Evolutionary conservation across 2,329 filamentous ascomycete genomes (phyloP).

Genomic region (Hymenoscyphus repandus): DNA sequence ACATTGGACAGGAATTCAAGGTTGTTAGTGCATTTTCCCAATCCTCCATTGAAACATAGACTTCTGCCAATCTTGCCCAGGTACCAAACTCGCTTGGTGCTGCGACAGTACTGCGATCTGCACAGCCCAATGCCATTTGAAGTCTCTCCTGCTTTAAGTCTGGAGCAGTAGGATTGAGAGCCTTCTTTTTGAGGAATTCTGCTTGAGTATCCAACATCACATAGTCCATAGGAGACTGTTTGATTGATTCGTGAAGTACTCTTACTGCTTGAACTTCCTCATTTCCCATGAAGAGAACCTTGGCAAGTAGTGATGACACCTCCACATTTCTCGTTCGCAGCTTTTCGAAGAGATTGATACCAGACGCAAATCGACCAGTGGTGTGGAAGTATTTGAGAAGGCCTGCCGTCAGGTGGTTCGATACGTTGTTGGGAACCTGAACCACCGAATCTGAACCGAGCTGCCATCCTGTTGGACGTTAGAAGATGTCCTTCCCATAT

Average conservation of each 20-base stretch:
- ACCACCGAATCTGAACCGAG: conserved; percentile 95
- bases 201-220: conserved; percentile 93
- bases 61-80: conserved; percentile 88
- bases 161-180: conserved; percentile 47
- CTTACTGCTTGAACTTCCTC: conserved; percentile 96
- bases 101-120: conserved; percentile 89
- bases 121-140: conserved; percentile 84
- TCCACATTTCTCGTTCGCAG: conserved; percentile 85
- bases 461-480: conserved; percentile 66
- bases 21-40: conserved; percentile 96
- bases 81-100: conserved; percentile 96
- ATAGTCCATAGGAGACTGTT: conserved; percentile 95
- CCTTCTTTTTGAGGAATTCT: conserved; percentile 84
- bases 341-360: conserved; percentile 97
- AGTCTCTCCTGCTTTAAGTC: conserved; percentile 61
- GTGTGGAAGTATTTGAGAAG: conserved; percentile 93
- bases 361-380: conserved; percentile 87
- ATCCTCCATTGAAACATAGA: conserved; percentile 90
- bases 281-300: conserved; percentile 88
- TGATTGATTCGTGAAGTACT: conserved; percentile 79
- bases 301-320: conserved; percentile 86
- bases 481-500: background rate
- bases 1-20: conserved; percentile 98
- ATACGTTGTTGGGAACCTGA: conserved; percentile 93
- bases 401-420: conserved; percentile 91